Base-by-base conservation (phyloP, 768 basidiomycete species). In the Rhizopogon vulgaris region DNA sequence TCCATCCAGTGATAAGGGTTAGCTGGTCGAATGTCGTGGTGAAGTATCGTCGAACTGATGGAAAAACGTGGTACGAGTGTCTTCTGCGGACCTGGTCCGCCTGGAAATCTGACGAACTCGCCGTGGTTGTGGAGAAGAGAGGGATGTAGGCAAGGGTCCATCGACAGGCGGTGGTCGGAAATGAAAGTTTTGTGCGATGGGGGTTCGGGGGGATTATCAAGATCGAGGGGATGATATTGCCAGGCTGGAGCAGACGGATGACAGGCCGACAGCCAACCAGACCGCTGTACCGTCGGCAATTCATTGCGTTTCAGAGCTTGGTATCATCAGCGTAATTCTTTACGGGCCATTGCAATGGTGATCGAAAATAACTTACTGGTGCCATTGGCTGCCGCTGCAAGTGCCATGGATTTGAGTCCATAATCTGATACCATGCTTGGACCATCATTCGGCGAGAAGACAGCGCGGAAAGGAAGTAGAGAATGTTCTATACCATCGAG, bases 11-110 rank as follows among this genome's bases (percentile, higher is more conserved):
- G 71, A 43, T 78, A 78, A 0, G 74, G 71, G 1, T 69, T 70
- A 1, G 78, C 74, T 3, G 75, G 69, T 34, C 76, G 76, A 41
- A 85, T 79, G 55, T 84, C 77, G 43, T 78, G 75, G 52, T 84
- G 81, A 7, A 84, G 48, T 2, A 64, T 50, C 1, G 80, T 78
- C 0, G 74, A 66, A 53, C 76, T 80, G 41, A 73, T 73, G 3
- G 78, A 75, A 57, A 85, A 83, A 22, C 76, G 71, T 0, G 82
- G 83, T 0, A 79, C 58, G 56, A 82, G 59, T 0, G 58, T 62
- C 1, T 17, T 41, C 48, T 73, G 70, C 1, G 81, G 78, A 2
- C 50, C 45, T 0, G 81, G 80, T 1, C 81, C 82, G 4, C 43
- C 48, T 11, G 71, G 63, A 45, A 78, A 72, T 0, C 76, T 71